phyloP scores from a whole-genome alignment of 192 early-diverging fungal genomes.

The Coemansia sp. region DNA sequence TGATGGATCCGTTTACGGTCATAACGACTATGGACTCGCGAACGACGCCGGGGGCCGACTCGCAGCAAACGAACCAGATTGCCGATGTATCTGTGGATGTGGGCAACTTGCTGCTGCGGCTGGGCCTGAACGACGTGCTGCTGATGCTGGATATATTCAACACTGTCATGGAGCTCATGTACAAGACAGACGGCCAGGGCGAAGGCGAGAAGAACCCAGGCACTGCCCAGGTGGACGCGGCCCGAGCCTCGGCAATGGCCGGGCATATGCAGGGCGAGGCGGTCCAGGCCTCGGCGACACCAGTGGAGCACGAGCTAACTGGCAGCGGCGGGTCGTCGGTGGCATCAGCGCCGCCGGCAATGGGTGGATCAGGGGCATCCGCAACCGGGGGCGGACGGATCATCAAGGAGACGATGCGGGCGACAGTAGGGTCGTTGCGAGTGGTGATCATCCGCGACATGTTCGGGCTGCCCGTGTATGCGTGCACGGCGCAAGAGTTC shows the following conservation, averaged over 20 bases:
- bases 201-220: too few relatives aligned
- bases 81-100: conserved; percentile 69
- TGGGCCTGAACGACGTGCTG: conserved; percentile 82
- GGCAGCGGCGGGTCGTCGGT: conserved; percentile 3
- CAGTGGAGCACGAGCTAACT: background rate
- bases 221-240: background rate
- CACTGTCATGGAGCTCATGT: conserved; percentile 59
- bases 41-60: conserved; percentile 40
- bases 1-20: conserved; percentile 89
- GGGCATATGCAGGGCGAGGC: background rate
- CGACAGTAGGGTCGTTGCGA: conserved; percentile 31
- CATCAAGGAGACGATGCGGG: conserved; percentile 44
- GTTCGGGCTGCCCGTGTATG: conserved; percentile 88
- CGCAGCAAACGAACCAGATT: conserved; percentile 41
- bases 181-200: conserved; percentile 4
- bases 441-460: conserved; percentile 90
- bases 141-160: conserved; percentile 80
- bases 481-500: conserved; percentile 75
- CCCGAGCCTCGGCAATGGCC: background rate
- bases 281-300: background rate
- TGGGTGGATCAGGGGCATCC: background rate
- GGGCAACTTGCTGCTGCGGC: conserved; percentile 67
- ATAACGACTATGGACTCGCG: conserved; percentile 73
- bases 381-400: conserved; percentile 7
- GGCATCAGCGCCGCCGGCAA: conserved; percentile 6